Base-by-base conservation (phyloP, 169 alveolate species). In the Pseudocohnilembus persalinus region DNA sequence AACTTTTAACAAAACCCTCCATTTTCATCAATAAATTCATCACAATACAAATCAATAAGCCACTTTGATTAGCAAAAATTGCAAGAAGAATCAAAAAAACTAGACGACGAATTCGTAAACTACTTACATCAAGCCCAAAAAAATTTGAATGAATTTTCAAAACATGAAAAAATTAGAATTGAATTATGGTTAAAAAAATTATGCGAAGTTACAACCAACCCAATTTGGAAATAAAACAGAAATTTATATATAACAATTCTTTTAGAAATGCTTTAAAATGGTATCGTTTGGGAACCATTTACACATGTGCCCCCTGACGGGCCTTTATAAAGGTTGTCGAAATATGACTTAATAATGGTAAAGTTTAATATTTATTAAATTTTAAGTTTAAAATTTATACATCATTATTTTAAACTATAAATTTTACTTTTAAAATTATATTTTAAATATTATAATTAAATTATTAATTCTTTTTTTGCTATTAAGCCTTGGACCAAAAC, bases 161-260 rank as follows among this genome's bases (percentile, higher is more conserved):
- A 82, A 31, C 91, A 87, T 82, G 83, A 82, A 30, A 76, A 84
- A 76, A 87, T 87, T 28, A 81, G 91, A 77, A 88, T 87, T 0
- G 91, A 87, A 35, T 83, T 77, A 28, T 87, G 88, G 93, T 82
- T 89, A 0, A 85, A 86, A 78, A 82, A 82, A 77, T 80, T 89
- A 1, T 84, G 87, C 20, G 83, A 85, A 49, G 90, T 89, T 35
- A 84, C 90, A 6, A 73, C 90, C 1, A 89, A 89, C 68, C 80
- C 30, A 31, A 88, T 77, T 27, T 89, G 93, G 90, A 89, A 84
- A 74, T 84, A 83, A 78, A 89, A 89, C 73, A 83, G 93, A 49
- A 89, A 89, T 82, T 74, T 89, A 20, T 83, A 89, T 81, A 49
- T 49, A 4, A 11, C 68, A 49, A 49, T 49, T 49, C 20, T 49